Evolutionary conservation across 495 filamentous ascomycete genomes (phyloP).

Genomic region (Aspergillus biplanus): DNA sequence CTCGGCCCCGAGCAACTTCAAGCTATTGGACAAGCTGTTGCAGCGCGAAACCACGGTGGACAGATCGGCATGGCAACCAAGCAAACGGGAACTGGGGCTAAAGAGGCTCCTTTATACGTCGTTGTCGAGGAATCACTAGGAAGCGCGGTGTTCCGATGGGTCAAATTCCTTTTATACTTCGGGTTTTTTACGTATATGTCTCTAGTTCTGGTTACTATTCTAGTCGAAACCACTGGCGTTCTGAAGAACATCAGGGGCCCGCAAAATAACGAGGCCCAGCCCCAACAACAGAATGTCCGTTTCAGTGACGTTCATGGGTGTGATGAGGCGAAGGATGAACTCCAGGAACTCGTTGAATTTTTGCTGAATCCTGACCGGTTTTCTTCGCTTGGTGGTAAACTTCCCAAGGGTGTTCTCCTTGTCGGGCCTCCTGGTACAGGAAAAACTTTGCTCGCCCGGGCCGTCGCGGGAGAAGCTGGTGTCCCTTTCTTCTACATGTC

Average conservation of each 20-base stretch:
- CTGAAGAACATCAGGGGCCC: conserved; percentile 76
- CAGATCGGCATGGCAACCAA: conserved; percentile 54
- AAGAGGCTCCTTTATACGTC: conserved; percentile 84
- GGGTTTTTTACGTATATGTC: conserved; percentile 73
- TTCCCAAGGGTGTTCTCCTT: conserved; percentile 94
- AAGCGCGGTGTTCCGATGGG: conserved; percentile 81
- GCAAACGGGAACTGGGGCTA: conserved; percentile 64
- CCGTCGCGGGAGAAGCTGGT: conserved; percentile 94
- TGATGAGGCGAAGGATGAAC: conserved; percentile 96
- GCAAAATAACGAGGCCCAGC: conserved; percentile 78
- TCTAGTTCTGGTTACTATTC: conserved; percentile 73
- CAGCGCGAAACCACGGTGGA: conserved; percentile 70
- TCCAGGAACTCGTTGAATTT: conserved; percentile 96
- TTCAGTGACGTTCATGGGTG: conserved; percentile 97
- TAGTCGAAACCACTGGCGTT: conserved; percentile 75
- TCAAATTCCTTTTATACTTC: conserved; percentile 82
- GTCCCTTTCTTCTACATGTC: conserved; percentile 99
- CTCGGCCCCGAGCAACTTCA: conserved; percentile 70
- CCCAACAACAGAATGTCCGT: conserved; percentile 85
- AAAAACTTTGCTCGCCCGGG: conserved; percentile 95
- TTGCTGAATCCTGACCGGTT: conserved; percentile 90
- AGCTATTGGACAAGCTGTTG: conserved; percentile 85
- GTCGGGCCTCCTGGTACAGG: conserved; percentile 96
- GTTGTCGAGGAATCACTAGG: conserved; percentile 92
- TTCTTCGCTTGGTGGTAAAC: conserved; percentile 87